These are phyloP conservation scores for Cystobasidium onofrii DNA, from an alignment of 768 basidiomycete genomes.

Conservation along the genomic window DNA sequence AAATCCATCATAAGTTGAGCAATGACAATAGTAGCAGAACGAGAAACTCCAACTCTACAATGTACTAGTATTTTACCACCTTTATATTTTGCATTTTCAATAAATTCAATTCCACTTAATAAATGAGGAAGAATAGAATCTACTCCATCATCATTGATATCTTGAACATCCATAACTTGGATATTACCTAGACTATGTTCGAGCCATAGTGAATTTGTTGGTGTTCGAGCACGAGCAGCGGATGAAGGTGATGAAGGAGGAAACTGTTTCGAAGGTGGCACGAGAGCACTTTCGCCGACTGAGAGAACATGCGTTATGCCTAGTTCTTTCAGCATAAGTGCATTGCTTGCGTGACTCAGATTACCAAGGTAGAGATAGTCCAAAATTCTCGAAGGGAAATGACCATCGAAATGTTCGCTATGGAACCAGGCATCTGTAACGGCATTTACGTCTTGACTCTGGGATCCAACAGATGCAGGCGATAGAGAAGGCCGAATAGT, in stretches of 20 bases:
- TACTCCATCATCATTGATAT: constrained; percentile 71
- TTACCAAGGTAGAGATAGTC: constrained; percentile 58
- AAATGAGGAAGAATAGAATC: constrained; percentile 85
- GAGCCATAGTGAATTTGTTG: constrained; percentile 62
- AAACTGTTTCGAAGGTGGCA: constrained; percentile 54
- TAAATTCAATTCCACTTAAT: constrained; percentile 83
- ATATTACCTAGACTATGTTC: constrained; percentile 83
- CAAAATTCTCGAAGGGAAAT: constrained; percentile 85
- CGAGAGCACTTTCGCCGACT: constrained; percentile 86
- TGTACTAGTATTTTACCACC: constrained; percentile 91
- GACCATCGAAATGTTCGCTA: constrained; percentile 84
- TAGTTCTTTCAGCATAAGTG: constrained; percentile 87
- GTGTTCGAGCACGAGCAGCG: constrained; percentile 41
- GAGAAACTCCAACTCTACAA: constrained; percentile 96
- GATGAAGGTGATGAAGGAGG: constrained; percentile 31
- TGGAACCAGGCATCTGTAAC: constrained; percentile 85
- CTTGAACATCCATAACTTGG: constrained; percentile 78
- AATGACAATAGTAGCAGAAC: constrained; percentile 90
- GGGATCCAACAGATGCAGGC: not conserved
- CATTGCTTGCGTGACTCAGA: constrained; percentile 88
- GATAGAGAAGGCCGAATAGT: not conserved
- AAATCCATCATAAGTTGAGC: constrained; percentile 96
- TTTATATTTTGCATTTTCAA: constrained; percentile 68
- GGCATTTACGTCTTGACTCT: constrained; percentile 46
- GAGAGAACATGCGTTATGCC: constrained; percentile 96